Evolutionary conservation across 2,329 filamentous ascomycete species (phyloP).

Genomic region (Stylonectria norvegica): DNA sequence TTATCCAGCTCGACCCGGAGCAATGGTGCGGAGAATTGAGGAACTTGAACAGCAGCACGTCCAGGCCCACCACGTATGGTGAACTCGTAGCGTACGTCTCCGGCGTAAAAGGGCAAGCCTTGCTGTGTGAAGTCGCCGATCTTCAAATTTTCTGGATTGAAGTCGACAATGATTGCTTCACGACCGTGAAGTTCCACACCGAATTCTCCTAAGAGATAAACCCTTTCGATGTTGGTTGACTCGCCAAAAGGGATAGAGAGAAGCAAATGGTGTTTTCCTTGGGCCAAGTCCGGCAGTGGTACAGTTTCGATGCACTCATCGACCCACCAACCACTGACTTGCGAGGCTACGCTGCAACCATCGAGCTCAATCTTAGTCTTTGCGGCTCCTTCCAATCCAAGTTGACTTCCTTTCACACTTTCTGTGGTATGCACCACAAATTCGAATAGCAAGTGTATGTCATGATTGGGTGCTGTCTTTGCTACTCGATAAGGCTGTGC

Average conservation of each 20-base stretch:
- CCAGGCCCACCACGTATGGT: background rate
- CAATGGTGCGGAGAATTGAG: background rate
- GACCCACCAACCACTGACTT: background rate
- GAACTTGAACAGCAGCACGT: background rate
- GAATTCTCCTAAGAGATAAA: background rate
- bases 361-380: background rate
- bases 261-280: background rate
- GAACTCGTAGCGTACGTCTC: background rate
- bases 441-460: background rate
- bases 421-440: background rate
- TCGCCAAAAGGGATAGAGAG: background rate
- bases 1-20: background rate
- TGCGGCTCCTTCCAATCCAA: background rate
- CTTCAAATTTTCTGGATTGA: background rate
- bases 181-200: background rate
- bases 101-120: background rate
- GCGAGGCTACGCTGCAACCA: background rate
- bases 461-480: background rate
- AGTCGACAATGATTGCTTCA: background rate
- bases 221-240: background rate
- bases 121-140: background rate
- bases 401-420: background rate
- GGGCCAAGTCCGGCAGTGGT: background rate
- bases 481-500: background rate
- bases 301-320: background rate